Conservation (phyloP, 805 yeast species). For the Saccharomyces jurei region DNA sequence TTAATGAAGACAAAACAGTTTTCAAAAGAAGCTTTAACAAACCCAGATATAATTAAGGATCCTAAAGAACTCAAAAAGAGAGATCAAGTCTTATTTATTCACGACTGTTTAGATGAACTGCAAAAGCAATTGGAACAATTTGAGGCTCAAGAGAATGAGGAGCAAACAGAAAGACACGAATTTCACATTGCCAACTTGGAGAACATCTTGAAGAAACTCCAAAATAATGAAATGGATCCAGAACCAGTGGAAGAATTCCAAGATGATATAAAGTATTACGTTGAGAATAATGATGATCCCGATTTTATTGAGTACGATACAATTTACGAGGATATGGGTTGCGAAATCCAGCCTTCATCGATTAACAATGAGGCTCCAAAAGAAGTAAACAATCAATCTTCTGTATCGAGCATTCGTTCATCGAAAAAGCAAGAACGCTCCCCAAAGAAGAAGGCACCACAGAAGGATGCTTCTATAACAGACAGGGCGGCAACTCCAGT, state of each 20-base stretch:
- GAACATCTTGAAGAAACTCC: slow-evolving; percentile 63
- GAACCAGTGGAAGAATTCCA: slow-evolving; percentile 67
- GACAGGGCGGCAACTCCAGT: neutral
- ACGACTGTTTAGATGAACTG: slow-evolving; percentile 66
- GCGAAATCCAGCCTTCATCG: slow-evolving; percentile 29
- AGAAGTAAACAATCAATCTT: neutral
- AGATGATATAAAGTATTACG: slow-evolving; percentile 88
- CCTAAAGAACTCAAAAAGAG: slow-evolving; percentile 75
- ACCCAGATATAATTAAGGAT: slow-evolving; percentile 52
- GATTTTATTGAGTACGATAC: slow-evolving; percentile 93
- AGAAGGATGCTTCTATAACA: slow-evolving; percentile 18
- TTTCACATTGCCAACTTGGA: slow-evolving; percentile 77
- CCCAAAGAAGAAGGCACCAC: slow-evolving; percentile 33
- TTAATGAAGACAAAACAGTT: slow-evolving; percentile 90
- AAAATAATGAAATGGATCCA: slow-evolving; percentile 71
- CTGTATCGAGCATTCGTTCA: neutral
- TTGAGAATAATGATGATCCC: slow-evolving; percentile 86
- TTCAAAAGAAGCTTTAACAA: slow-evolving; percentile 83
- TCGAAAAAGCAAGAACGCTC: slow-evolving; percentile 27
- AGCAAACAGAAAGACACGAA: slow-evolving; percentile 61
- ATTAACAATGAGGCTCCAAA: neutral
- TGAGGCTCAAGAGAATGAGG: slow-evolving; percentile 64
- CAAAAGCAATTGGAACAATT: slow-evolving; percentile 71
- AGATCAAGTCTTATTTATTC: slow-evolving; percentile 63
- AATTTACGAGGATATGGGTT: slow-evolving; percentile 77